Base-by-base conservation (phyloP, 2,329 filamentous ascomycete genomes). In the Lomentospora prolificans region DNA sequence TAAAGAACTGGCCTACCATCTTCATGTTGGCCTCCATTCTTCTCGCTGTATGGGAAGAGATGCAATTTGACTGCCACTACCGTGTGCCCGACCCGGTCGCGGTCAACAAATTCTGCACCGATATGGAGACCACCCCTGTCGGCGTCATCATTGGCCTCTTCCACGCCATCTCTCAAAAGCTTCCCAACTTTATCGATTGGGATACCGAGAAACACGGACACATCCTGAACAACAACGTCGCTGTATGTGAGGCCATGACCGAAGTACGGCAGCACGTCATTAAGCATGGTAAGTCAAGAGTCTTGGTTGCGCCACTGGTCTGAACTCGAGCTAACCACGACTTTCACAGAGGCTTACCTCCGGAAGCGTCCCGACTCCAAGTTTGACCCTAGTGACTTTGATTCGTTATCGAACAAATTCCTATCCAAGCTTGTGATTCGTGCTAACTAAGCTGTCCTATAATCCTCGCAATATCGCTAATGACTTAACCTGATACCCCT, bases 1-100 rank as follows among this genome's bases (percentile, higher is more conserved):
- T 96, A 64, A 96, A 96, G 83, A 95, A 96, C 75, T 97, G 92
- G 92, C 92, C 92, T 2, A 96, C 91, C 51, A 97, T 97, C 69
- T 97, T 96, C 79, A 95, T 97, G 82, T 79, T 96, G 56, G 92
- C 91, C 8, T 91, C 89, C 3, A 94, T 97, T 60, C 82, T 97
- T 31, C 79, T 97, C 51, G 89, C 89, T 9, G 90, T 97, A 19
- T 97, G 92, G 92, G 92, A 97, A 70, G 87, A 96, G 79, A 96
- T 97, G 84, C 91, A 97, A 70, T 97, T 96, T 67, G 92, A 97
- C 74, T 95, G 89, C 78, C 89, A 96, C 74, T 97, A 96, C 79
- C 87, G 92, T 54, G 86, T 95, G 3, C 90, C 89, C 3, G 91
- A 96, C 68, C 80, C 87, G 55, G 78, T 81, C 52, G 87, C 87